Evolutionary conservation across 2,329 filamentous ascomycete species (phyloP).

Genomic region (Hymenoscyphus fructigenus): DNA sequence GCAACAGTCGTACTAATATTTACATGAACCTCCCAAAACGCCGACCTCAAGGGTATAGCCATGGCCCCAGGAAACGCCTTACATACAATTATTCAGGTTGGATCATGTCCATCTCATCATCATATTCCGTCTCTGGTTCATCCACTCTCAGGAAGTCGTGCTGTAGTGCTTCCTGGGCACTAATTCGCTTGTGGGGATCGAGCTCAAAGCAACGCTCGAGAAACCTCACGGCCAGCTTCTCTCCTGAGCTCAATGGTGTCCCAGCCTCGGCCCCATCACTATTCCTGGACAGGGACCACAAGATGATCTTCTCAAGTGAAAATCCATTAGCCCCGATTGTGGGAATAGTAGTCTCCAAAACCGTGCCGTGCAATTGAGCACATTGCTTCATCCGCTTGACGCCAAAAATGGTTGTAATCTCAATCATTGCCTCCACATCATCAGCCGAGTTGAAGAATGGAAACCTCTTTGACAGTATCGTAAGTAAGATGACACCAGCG

Average conservation of each 20-base stretch:
- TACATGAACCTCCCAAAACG: slow-evolving; percentile 21
- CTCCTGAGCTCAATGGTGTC: slow-evolving; percentile 60
- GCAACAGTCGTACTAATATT: slow-evolving; percentile 19
- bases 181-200: slow-evolving; percentile 72
- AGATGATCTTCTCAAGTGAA: slow-evolving; percentile 85
- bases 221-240: slow-evolving; percentile 72
- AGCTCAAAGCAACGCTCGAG: slow-evolving; percentile 71
- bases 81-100: not conserved
- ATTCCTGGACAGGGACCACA: slow-evolving; percentile 87
- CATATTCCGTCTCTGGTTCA: slow-evolving; percentile 42
- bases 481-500: slow-evolving; percentile 94
- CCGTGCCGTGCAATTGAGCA: slow-evolving; percentile 81
- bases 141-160: slow-evolving; percentile 65
- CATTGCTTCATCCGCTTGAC: slow-evolving; percentile 78
- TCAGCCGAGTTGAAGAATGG: slow-evolving; percentile 99
- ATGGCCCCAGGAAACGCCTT: slow-evolving; percentile 3
- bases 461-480: slow-evolving; percentile 86
- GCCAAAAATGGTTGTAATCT: slow-evolving; percentile 95
- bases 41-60: slow-evolving; percentile 10
- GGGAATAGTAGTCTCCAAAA: slow-evolving; percentile 90
- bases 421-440: slow-evolving; percentile 95
- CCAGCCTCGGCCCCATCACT: slow-evolving; percentile 52
- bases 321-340: slow-evolving; percentile 86
- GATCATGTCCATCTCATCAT: slow-evolving; percentile 52
- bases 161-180: slow-evolving; percentile 69